phyloP scores from a whole-genome alignment of 2,329 filamentous ascomycete genomes.

The Aspergillus glaucus region DNA sequence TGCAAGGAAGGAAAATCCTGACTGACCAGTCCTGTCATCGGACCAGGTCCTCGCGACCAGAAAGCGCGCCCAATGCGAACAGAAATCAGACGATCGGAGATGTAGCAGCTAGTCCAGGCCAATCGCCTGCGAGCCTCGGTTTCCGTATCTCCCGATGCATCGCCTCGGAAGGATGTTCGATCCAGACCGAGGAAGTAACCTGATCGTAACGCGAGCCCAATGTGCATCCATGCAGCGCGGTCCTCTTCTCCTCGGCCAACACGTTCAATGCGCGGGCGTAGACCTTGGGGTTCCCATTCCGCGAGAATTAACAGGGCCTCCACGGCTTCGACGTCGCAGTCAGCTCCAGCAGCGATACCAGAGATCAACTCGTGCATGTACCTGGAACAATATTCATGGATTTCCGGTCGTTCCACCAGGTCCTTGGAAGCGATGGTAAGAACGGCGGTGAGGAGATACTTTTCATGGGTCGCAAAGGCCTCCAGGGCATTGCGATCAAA shows the following conservation, averaged over 20 bases:
- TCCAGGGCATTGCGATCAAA: constrained; percentile 51
- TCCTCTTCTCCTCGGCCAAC: constrained; percentile 69
- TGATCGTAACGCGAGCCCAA: constrained; percentile 62
- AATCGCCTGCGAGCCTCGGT: constrained; percentile 58
- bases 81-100: constrained; percentile 62
- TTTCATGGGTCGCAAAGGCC: constrained; percentile 55
- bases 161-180: constrained; percentile 59
- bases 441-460: constrained; percentile 63
- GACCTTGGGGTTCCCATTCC: constrained; percentile 65
- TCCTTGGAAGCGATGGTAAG: constrained; percentile 67
- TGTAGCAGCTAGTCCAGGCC: constrained; percentile 64
- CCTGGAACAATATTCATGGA: constrained; percentile 60
- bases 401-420: constrained; percentile 55
- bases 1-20: constrained; percentile 63
- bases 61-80: constrained; percentile 67
- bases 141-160: constrained; percentile 53
- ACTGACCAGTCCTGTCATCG: constrained; percentile 57
- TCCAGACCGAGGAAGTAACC: constrained; percentile 66
- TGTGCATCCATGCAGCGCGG: constrained; percentile 70
- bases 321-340: constrained; percentile 63
- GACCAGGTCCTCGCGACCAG: constrained; percentile 66
- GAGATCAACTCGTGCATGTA: constrained; percentile 66
- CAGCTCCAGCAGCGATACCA: constrained; percentile 58
- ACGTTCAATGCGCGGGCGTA: constrained; percentile 53
- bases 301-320: constrained; percentile 64